Evolutionary conservation across 1,284 basidiomycete genomes (phyloP), one percentile per base, ranked within the genome.

Genomic region (Takashimella tepidaria): DNA sequence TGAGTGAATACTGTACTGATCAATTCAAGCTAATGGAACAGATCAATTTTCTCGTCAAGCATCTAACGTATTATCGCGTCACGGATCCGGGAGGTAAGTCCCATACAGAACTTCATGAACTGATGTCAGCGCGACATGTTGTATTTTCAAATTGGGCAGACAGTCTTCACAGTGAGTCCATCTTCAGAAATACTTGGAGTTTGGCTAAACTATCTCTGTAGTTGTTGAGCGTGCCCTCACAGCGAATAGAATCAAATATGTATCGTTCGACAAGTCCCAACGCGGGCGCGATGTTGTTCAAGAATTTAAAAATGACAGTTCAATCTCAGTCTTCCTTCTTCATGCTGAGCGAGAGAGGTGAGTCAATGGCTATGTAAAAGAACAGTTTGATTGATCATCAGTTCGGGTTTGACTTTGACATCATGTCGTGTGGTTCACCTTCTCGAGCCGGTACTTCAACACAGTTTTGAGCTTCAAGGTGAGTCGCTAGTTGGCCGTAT

Each of bases 391-490:
- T n/a, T 2, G 20, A 19, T 46, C 31, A 37, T 37, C 19, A 70
- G 70, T 47, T 65, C 73, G 11, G 74, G 74, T 6, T 59, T 76
- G 55, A 75, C 74, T 1, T 53, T 76, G 50, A 76, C 74, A 0
- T 65, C 69, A 1, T 73, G 70, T 26, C 57, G 60, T n/a, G 71
- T 73, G 1, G 73, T 74, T n/a, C 74, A 76, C 53, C 59, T 76
- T 11, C 65, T 76, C 21, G 74, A 76, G 53, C 74, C 74, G 2
- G 72, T 76, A 3, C 55, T 76, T 50, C 67, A 67, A 43, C 73
- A 73, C 57, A 66, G 62, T n/a, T 76, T 73, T 47, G 74, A 76
- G 53, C 65, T 76, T 19, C 74, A 76, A 62, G 70, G 69, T 64
- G 50, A 55, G 63, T 48, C 11, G n/a, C n/a, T n/a, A 10, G 50